These are phyloP conservation scores for Boechera retrofracta DNA, from an alignment of 345 rosid species.

Conservation along the genomic window DNA sequence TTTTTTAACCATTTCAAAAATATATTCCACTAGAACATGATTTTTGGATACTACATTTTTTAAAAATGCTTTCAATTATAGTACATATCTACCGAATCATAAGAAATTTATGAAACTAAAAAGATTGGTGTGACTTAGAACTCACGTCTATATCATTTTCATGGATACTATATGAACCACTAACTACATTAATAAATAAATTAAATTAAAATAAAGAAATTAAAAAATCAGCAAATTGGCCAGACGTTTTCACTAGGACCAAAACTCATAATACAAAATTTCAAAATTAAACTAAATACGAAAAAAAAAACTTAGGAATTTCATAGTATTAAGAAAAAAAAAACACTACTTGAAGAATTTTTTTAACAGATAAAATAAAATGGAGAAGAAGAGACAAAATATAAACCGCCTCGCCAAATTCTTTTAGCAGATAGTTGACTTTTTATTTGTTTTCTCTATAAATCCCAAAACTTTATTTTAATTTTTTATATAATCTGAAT, in stretches of 20 bases:
- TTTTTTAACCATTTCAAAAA: not conserved
- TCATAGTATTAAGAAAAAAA: not conserved
- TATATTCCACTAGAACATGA: not conserved
- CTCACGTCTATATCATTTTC: slow-evolving; percentile 44
- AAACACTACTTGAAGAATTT: not conserved
- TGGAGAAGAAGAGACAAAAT: slow-evolving; percentile 36
- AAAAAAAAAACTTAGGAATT: not conserved
- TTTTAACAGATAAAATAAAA: not conserved
- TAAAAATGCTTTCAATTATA: not conserved
- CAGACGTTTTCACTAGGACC: not conserved
- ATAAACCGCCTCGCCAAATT: slow-evolving; percentile 39
- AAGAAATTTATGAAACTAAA: slow-evolving; percentile 26
- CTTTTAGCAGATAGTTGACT: slow-evolving; percentile 48
- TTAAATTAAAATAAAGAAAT: not conserved
- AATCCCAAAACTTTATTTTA: not conserved
- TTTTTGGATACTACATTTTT: not conserved
- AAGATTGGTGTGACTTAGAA: slow-evolving; percentile 39
- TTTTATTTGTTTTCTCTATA: slow-evolving; percentile 38
- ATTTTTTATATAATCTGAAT: slow-evolving; percentile 18
- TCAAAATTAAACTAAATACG: not conserved
- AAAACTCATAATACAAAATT: not conserved
- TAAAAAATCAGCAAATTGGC: slow-evolving; percentile 1
- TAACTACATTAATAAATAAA: not conserved
- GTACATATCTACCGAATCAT: not conserved
- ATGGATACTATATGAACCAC: slow-evolving; percentile 41